A percentile compares a stretch with the other conserved stretches of the same genome.
These are phyloP conservation scores for Chaetomium fimeti DNA, from an alignment of 495 filamentous ascomycete species.

Conservation along the genomic window DNA sequence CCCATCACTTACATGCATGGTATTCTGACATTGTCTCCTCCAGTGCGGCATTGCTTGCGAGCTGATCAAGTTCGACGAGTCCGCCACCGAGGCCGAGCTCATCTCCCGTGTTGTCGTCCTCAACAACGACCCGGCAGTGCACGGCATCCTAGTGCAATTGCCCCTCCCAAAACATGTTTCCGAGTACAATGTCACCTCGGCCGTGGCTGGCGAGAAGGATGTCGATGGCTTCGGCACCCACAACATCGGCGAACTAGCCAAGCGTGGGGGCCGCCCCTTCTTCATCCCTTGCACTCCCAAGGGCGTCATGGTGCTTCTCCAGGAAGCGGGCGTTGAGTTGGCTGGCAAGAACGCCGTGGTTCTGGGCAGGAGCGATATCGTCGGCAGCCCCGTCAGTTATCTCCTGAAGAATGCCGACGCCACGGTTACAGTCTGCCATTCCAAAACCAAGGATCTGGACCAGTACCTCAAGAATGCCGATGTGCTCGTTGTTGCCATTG, in stretches of 20 bases:
- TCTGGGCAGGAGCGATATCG: conserved; percentile 91
- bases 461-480: conserved; percentile 79
- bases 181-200: conserved; percentile 84
- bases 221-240: conserved; percentile 93
- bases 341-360: conserved; percentile 93
- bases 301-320: conserved; percentile 89
- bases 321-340: conserved; percentile 78
- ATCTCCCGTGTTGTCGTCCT: conserved; percentile 73
- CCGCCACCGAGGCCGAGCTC: conserved; percentile 80
- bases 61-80: conserved; percentile 75
- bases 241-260: conserved; percentile 95
- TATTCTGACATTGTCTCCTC: conserved; percentile 1
- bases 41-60: conserved; percentile 88
- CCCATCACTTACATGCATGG: conserved; percentile 1
- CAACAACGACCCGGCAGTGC: conserved; percentile 84
- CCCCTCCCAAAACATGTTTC: conserved; percentile 85
- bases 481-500: conserved; percentile 88
- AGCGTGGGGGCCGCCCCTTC: conserved; percentile 80
- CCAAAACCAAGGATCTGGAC: conserved; percentile 70
- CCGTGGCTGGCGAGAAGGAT: conserved; percentile 90
- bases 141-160: conserved; percentile 92
- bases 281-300: conserved; percentile 96
- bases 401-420: conserved; percentile 92
- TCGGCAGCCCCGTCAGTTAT: conserved; percentile 94
- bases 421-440: conserved; percentile 95